Conservation (phyloP, 2,329 filamentous ascomycete genomes). For the Botrytis byssoidea region DNA sequence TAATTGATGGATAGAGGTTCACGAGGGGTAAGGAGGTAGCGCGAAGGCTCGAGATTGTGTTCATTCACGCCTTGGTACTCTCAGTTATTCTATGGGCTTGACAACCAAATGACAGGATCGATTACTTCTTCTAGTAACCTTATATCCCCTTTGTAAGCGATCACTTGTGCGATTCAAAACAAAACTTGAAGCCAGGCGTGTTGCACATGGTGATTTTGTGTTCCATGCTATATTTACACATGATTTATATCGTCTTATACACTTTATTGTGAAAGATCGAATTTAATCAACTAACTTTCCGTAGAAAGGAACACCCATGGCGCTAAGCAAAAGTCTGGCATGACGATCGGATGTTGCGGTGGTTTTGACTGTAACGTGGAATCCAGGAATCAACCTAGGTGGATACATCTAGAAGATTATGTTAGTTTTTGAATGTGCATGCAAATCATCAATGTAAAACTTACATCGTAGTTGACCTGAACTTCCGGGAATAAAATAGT, state of each 20-base stretch:
- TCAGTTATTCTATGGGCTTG: rapidly evolving
- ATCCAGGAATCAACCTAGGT: slow-evolving; percentile 44
- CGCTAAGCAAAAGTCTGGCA: slow-evolving; percentile 35
- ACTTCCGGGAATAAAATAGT: slow-evolving; percentile 89
- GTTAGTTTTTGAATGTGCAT: slow-evolving; percentile 19
- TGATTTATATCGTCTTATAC: slow-evolving; percentile 3
- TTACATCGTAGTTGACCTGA: slow-evolving; percentile 90
- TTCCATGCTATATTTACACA: slow-evolving; percentile 19
- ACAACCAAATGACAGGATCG: not conserved
- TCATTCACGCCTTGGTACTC: not conserved
- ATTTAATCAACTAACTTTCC: slow-evolving; percentile 36
- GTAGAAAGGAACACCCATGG: slow-evolving; percentile 36
- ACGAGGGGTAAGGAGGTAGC: not conserved
- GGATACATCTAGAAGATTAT: slow-evolving; percentile 53
- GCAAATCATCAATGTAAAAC: slow-evolving; percentile 40
- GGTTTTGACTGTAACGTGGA: slow-evolving; percentile 40
- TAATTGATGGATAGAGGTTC: not conserved
- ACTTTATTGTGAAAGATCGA: not conserved
- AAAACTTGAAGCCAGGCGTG: not conserved
- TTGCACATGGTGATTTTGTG: slow-evolving; percentile 7
- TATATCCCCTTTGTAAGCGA: not conserved
- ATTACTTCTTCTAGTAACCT: not conserved
- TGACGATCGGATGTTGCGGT: slow-evolving; percentile 36
- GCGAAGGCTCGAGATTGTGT: not conserved
- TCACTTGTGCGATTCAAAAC: not conserved